Evolutionary conservation across 495 filamentous ascomycete genomes (phyloP), one percentile per base, ranked within the genome.

Genomic region (Podospora comata): DNA sequence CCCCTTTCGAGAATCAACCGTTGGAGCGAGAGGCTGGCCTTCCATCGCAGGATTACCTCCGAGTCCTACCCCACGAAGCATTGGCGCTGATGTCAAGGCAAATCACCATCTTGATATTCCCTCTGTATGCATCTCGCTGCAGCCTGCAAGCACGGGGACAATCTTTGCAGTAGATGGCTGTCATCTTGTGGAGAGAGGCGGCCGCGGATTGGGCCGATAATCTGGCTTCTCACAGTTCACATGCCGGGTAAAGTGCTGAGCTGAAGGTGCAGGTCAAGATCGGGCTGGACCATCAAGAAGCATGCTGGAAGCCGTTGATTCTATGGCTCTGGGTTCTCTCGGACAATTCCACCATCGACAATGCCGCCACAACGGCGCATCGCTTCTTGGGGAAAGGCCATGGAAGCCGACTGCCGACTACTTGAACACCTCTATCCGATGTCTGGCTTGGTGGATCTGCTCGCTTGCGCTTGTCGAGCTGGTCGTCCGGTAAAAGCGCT

Each of bases 201-300:
- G 68, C 64, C 59, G 64, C 68, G 19, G 34, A 62, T 62, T 57
- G 28, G 68, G 63, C 55, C 68, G 59, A 65, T 62, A 61, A n/a
- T 64, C 20, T 30, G 30, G 20, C 60, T 30, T 62, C 60, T 34
- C 20, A 4, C 20, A 16, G 58, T 60, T 23, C 20, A 26, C 58
- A 9, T 67, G 65, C 58, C 39, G 65, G 58, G 54, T 54, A 67
- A 48, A 32, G 30, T 32, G 3, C 30, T 48, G 39, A 48, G 39
- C 39, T 48, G 39, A 48, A 48, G 13, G 39, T 48, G 39, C 39
- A 48, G 39, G 13, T 13, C 7, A 48, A 18, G 39, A 48, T 48
- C 34, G 34, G 34, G 11, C 34, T 39, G 34, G 6, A 39, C 11
- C 34, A 39, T 39, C 5, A 39, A 39, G 34, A 39, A 39, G 34